Percentiles rank a stretch among this genome's conserved stretches.
phyloP scores from a whole-genome alignment of 106 monocot species.

The Dendrobium nobile region DNA sequence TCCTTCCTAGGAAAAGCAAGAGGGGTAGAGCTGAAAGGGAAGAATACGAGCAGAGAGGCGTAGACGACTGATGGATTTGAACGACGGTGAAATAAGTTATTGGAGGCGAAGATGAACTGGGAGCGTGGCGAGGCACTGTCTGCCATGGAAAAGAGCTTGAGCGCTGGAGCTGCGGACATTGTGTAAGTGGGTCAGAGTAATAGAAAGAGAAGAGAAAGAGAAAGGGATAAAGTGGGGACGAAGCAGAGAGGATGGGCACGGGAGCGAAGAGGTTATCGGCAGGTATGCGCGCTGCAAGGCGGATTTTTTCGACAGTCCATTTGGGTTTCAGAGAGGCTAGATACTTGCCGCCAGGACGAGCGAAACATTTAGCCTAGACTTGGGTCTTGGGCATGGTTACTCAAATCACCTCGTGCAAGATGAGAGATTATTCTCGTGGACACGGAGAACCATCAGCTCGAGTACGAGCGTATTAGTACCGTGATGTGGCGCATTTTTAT shows the following conservation, averaged over 20 bases:
- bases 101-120: slow-evolving; percentile 7
- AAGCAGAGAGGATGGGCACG: background rate
- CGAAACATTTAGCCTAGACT: background rate
- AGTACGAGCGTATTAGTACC: too few species aligned
- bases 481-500: too few species aligned
- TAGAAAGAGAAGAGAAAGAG: background rate
- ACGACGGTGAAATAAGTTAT: slow-evolving; percentile 1
- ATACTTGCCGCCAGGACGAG: background rate
- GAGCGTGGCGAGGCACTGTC: slow-evolving; percentile 10
- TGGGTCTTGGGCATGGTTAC: too few species aligned
- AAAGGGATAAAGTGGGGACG: background rate
- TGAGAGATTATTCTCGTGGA: too few species aligned
- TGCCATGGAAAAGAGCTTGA: background rate
- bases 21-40: background rate
- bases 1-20: slow-evolving; percentile 18
- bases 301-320: background rate
- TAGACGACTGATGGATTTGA: background rate
- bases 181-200: background rate
- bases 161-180: background rate
- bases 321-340: background rate
- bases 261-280: background rate
- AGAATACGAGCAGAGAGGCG: background rate
- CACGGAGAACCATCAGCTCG: too few species aligned
- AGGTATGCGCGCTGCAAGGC: background rate
- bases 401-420: too few species aligned